Conservation (phyloP, 345 rosid genomes). For the Corymbia maculata region DNA sequence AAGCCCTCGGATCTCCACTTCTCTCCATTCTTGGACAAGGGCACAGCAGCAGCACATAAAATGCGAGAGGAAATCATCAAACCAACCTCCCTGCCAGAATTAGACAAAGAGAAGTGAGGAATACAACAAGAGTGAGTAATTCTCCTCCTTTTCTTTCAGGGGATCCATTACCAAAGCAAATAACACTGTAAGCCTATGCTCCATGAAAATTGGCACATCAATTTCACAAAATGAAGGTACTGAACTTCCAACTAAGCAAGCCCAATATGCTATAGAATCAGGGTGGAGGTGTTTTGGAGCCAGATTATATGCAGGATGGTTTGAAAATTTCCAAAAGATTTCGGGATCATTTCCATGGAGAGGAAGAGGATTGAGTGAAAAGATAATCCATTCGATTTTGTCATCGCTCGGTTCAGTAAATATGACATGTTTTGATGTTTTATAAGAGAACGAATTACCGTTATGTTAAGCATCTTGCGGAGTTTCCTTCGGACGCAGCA, state of each 20-base stretch:
- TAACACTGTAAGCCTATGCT: neutral
- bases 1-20: slow-evolving; percentile 80
- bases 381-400: neutral
- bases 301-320: neutral
- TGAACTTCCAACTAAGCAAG: neutral
- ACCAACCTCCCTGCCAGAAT: slow-evolving; percentile 64
- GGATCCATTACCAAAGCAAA: neutral
- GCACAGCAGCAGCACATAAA: slow-evolving; percentile 98
- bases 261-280: neutral
- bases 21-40: slow-evolving; percentile 96
- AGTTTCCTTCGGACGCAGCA: slow-evolving; percentile 94
- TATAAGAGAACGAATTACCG: slow-evolving; percentile 32
- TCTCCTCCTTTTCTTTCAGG: neutral
- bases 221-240: neutral
- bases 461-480: slow-evolving; percentile 66
- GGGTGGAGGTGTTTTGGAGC: neutral
- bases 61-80: slow-evolving; percentile 96
- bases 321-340: neutral
- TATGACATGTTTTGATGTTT: neutral
- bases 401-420: neutral
- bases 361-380: neutral
- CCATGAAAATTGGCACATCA: neutral
- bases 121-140: neutral
- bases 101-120: neutral
- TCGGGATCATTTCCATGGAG: neutral